Percentiles rank a stretch among this genome's conserved stretches.
phyloP scores from a whole-genome alignment of 495 filamentous ascomycete species.

The Hypoxylon cercidicola region DNA sequence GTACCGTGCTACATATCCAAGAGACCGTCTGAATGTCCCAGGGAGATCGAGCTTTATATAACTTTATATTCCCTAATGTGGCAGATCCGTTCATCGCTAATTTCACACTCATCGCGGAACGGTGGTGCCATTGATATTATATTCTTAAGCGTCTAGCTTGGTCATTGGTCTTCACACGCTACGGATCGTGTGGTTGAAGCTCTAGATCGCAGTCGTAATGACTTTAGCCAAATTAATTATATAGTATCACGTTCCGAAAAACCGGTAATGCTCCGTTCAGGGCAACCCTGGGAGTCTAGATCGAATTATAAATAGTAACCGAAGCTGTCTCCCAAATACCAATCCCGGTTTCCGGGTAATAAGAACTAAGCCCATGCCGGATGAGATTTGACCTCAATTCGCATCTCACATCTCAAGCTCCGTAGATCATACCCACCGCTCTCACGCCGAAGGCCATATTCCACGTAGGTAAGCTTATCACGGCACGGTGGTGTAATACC shows the following conservation, averaged over 20 bases:
- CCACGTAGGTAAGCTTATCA: no score
- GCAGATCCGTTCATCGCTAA: background rate
- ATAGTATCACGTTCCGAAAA: conserved; percentile 15
- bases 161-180: background rate
- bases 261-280: conserved; percentile 11
- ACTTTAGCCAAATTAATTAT: conserved; percentile 35
- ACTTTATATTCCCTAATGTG: background rate
- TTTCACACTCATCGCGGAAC: background rate
- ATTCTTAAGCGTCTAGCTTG: background rate
- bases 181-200: background rate
- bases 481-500: no score
- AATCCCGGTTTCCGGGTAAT: conserved; percentile 19
- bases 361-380: background rate
- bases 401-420: no score
- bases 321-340: background rate
- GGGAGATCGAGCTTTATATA: background rate
- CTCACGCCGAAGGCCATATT: no score
- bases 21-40: no score
- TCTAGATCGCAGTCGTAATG: conserved; percentile 17
- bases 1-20: background rate
- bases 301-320: conserved; percentile 23
- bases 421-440: no score
- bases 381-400: background rate
- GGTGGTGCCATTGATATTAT: background rate
- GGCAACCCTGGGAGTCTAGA: conserved; percentile 16